phyloP scores from a whole-genome alignment of 2,329 filamentous ascomycete genomes.

The Paecilomyces dactylethromorphus region DNA sequence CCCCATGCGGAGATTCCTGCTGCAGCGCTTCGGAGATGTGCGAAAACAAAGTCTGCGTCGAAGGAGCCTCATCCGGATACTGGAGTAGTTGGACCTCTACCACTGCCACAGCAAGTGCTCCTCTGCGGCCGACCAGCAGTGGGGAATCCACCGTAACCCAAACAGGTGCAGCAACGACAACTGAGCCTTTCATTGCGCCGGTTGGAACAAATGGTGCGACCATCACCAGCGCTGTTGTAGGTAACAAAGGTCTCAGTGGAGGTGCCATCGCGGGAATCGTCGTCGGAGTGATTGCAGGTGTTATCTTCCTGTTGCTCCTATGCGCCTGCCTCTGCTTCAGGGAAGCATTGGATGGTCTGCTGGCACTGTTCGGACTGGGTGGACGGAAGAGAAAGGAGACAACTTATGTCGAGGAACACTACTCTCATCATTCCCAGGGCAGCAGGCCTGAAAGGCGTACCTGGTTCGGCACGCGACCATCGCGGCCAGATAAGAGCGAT shows the following conservation, averaged over 20 bases:
- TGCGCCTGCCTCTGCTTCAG: slow-evolving; percentile 39
- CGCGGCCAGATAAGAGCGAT: slow-evolving; percentile 24
- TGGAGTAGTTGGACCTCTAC: slow-evolving; percentile 22
- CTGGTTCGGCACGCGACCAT: slow-evolving; percentile 37
- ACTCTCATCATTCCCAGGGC: slow-evolving; percentile 27
- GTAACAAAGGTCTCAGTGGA: slow-evolving; percentile 36
- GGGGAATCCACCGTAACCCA: slow-evolving; percentile 37
- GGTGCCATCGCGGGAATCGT: slow-evolving; percentile 48
- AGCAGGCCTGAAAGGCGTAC: slow-evolving; percentile 23
- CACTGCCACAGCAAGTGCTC: slow-evolving; percentile 25
- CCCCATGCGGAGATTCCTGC: slow-evolving; percentile 38
- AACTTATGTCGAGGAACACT: slow-evolving; percentile 33
- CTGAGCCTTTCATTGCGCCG: slow-evolving; percentile 39
- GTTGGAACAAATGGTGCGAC: slow-evolving; percentile 36
- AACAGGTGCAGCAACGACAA: slow-evolving; percentile 34
- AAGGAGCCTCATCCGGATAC: slow-evolving; percentile 32
- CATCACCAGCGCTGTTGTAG: slow-evolving; percentile 23
- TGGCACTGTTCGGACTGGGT: slow-evolving; percentile 37
- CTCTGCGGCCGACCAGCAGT: slow-evolving; percentile 40
- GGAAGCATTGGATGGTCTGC: slow-evolving; percentile 31
- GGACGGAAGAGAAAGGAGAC: slow-evolving; percentile 30
- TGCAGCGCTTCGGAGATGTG: slow-evolving; percentile 40
- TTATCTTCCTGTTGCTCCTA: slow-evolving; percentile 38
- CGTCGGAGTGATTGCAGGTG: slow-evolving; percentile 41
- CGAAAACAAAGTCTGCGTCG: slow-evolving; percentile 32